Evolutionary conservation across 2,329 filamentous ascomycete genomes (phyloP).

Genomic region (Fusarium papillatum): DNA sequence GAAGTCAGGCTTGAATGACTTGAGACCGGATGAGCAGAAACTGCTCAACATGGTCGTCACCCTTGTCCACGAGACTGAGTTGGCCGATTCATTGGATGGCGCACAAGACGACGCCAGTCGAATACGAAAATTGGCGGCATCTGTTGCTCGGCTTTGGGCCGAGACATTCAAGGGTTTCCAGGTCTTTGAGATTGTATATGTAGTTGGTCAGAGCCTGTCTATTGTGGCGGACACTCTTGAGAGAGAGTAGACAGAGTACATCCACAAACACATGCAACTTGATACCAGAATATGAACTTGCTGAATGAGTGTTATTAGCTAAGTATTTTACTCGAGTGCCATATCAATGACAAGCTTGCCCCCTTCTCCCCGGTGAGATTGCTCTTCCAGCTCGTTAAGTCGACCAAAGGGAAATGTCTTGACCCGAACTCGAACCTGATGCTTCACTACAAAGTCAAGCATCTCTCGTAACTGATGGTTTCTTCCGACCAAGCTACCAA

Average conservation of each 20-base stretch:
- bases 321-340: not conserved
- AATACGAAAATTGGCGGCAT: slow-evolving; percentile 14
- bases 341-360: not conserved
- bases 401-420: not conserved
- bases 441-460: not conserved
- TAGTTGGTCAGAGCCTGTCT: slow-evolving; percentile 10
- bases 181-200: slow-evolving; percentile 29
- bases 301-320: not conserved
- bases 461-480: not conserved
- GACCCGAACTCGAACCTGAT: not conserved
- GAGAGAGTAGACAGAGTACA: not conserved
- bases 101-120: not conserved
- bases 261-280: not conserved
- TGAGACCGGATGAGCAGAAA: slow-evolving; percentile 11
- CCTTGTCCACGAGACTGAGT: slow-evolving; percentile 10
- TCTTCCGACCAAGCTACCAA: not conserved
- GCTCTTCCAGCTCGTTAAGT: not conserved
- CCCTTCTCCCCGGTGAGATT: not conserved
- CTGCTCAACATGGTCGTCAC: slow-evolving; percentile 13
- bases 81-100: not conserved
- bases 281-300: not conserved
- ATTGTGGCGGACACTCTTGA: not conserved
- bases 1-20: not conserved
- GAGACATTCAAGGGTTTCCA: slow-evolving; percentile 31
- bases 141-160: slow-evolving; percentile 21